A percentile compares a stretch with the other conserved stretches of the same genome.
Evolutionary conservation across 164 flowering plant species (phyloP).

Genomic region (Brasenia schreberi): DNA sequence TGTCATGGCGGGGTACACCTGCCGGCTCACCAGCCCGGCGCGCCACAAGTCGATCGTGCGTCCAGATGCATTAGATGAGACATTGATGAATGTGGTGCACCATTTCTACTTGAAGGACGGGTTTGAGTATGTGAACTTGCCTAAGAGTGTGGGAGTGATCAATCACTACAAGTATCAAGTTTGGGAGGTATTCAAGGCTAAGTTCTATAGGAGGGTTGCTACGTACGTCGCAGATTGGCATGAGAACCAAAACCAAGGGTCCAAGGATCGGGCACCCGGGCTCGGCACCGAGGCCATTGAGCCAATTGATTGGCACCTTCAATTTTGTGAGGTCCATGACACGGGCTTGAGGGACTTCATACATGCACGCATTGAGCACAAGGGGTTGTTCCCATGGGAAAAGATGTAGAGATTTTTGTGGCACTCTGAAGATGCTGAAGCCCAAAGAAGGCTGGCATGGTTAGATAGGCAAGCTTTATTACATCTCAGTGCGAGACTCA

Average conservation of each 20-base stretch:
- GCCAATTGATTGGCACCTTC: constrained; percentile 64
- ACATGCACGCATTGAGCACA: constrained; percentile 45
- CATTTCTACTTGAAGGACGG: constrained; percentile 58
- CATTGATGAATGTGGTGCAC: constrained; percentile 76
- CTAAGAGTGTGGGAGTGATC: constrained; percentile 36
- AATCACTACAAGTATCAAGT: constrained; percentile 93
- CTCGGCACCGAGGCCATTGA: constrained; percentile 83
- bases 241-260: constrained; percentile 66
- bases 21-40: constrained; percentile 69
- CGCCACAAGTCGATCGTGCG: constrained; percentile 79
- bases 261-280: constrained; percentile 91
- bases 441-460: neutral
- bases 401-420: neutral
- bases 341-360: constrained; percentile 73
- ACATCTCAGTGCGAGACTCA: no score
- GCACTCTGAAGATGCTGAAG: neutral
- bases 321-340: constrained; percentile 86
- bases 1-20: constrained; percentile 74
- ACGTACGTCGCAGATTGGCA: constrained; percentile 93
- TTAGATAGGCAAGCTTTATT: neutral
- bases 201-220: constrained; percentile 75
- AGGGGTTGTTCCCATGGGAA: constrained; percentile 66
- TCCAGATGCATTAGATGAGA: constrained; percentile 36
- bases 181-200: constrained; percentile 73
- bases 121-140: constrained; percentile 32